phyloP scores from a whole-genome alignment of 164 flowering plant genomes.

The Liriodendron chinense region DNA sequence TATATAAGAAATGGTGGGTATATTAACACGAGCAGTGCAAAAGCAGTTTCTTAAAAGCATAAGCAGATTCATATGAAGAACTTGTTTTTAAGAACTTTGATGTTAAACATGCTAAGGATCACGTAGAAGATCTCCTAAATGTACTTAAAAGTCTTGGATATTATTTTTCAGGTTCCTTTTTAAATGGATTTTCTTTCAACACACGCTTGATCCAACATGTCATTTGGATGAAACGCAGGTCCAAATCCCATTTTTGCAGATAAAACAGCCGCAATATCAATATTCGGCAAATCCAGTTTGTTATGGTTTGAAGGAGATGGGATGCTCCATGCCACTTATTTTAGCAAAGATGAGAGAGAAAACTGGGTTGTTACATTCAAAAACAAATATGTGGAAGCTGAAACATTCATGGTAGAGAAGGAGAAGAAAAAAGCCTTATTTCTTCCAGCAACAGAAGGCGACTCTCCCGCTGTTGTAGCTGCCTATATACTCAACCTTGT shows the following conservation, averaged over 20 bases:
- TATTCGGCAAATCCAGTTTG: slow-evolving; percentile 12
- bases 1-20: slow-evolving; percentile 36
- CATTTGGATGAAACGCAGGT: neutral
- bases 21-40: neutral
- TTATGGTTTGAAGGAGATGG: slow-evolving; percentile 18
- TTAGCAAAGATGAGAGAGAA: slow-evolving; percentile 10
- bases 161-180: too few species aligned
- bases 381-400: slow-evolving; percentile 12
- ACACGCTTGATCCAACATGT: neutral
- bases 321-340: slow-evolving; percentile 17
- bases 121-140: too few species aligned
- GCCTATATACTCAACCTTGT: slow-evolving; percentile 11
- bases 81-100: neutral
- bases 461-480: slow-evolving; percentile 11
- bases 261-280: neutral
- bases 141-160: too few species aligned
- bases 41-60: neutral
- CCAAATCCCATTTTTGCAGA: slow-evolving; percentile 1
- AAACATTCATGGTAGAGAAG: slow-evolving; percentile 13
- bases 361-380: slow-evolving; percentile 14
- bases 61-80: too few species aligned
- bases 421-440: slow-evolving; percentile 10
- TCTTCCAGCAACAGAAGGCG: slow-evolving; percentile 16
- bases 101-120: too few species aligned
- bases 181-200: neutral